Evolutionary conservation across 305 asterid genomes (phyloP), one percentile per base, ranked within the genome.

Genomic region (Rubia occidens): DNA sequence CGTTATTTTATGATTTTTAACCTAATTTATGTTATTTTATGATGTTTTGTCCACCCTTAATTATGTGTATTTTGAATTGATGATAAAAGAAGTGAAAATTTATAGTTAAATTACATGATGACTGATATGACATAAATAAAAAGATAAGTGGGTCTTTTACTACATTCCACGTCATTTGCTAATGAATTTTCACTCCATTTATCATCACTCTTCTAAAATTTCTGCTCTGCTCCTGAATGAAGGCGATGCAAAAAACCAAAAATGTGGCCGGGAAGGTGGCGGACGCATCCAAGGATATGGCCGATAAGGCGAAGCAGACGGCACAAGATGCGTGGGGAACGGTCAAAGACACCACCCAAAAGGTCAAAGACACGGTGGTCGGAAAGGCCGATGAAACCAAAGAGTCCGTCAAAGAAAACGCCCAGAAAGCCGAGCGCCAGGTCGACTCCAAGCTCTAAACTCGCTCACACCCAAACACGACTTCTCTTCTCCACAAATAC

Each of bases 271-370:
- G 65, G 20, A 73, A 78, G 43, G 64, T 78, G 62, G 72, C 69
- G 32, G 85, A 68, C 0, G 68, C 74, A 5, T 78, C 83, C 2
- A 74, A 79, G 67, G 80, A 78, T 9, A 55, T 78, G 37, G 61
- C 67, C 0, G 83, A 55, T 10, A 84, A 77, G 71, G 84, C 85
- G 2, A 75, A 78, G 73, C 66, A 81, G 26, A 75, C 78, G 0
- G 78, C 80, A 11, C 71, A 75, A 64, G 80, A 71, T 3, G 85
- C 80, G 0, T 81, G 82, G 85, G 82, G 69, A 8, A 45, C 78
- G 1, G 82, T 81, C 11, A 81, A 74, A 69, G 85, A 74, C 18
- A 78, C 77, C 37, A 70, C 79, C 6, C 75, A 81, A 42, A 78
- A 78, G 60, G 64, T 81, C 29, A 81, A 78, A 71, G 81, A 81